phyloP scores from a whole-genome alignment of 495 filamentous ascomycete genomes.

The Peziza echinospora region DNA sequence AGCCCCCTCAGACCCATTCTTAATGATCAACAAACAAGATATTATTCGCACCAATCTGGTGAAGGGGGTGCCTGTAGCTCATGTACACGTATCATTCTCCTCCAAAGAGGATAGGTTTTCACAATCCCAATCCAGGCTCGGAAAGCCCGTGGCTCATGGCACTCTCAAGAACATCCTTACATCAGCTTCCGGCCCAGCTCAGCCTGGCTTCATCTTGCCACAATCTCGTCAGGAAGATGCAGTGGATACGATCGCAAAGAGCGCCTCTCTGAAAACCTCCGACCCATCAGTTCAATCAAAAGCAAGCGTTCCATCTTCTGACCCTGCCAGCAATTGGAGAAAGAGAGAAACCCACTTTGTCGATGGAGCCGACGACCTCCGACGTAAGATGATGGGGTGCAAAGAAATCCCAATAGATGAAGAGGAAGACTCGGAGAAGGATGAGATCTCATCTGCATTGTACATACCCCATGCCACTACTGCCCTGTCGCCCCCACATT shows the following conservation, averaged over 20 bases:
- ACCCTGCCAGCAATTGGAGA: conserved; percentile 5
- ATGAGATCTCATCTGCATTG: conserved; percentile 84
- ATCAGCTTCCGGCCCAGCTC: not conserved
- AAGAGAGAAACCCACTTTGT: conserved; percentile 10
- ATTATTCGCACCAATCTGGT: not conserved
- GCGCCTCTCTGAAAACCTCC: conserved; percentile 7
- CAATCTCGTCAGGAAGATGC: not conserved
- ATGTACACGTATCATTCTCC: not conserved
- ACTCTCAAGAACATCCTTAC: too few relatives aligned
- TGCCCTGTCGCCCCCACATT: conserved; percentile 9
- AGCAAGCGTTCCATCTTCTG: conserved; percentile 1
- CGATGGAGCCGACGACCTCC: conserved; percentile 17
- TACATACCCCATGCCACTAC: conserved; percentile 67
- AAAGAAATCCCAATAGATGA: conserved; percentile 25
- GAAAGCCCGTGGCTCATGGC: not conserved
- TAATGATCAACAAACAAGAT: not conserved
- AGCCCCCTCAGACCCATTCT: conserved; percentile 7
- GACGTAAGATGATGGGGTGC: not conserved
- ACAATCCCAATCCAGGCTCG: not conserved
- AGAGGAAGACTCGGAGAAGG: conserved; percentile 69
- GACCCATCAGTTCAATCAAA: conserved; percentile 3
- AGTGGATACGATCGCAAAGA: not conserved
- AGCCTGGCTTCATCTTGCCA: not conserved
- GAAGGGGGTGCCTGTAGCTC: not conserved
- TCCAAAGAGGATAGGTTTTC: not conserved